phyloP scores from a whole-genome alignment of 768 basidiomycete species.

The Wakefieldia striispora region DNA sequence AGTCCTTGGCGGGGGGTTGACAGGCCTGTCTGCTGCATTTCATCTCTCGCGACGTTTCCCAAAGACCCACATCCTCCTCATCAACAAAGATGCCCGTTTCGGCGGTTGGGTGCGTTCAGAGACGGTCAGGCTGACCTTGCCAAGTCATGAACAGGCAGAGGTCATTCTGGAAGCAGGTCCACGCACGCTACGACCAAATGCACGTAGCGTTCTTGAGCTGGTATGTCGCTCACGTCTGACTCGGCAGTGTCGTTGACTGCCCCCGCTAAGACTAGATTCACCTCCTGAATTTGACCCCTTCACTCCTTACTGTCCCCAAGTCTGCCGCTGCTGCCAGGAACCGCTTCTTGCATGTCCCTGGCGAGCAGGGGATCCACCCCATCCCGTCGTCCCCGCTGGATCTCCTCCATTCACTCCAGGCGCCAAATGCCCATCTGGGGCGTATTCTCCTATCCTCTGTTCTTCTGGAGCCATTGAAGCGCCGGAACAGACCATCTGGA shows the following conservation, averaged over 20 bases:
- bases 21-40: conserved; percentile 80
- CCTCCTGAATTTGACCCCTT: conserved; percentile 58
- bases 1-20: conserved; percentile 77
- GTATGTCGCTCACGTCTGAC: conserved; percentile 40
- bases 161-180: conserved; percentile 85
- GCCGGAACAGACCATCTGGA: conserved; percentile 38
- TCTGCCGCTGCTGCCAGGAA: conserved; percentile 71
- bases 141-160: conserved; percentile 28
- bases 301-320: conserved; percentile 65
- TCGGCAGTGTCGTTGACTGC: conserved; percentile 9
- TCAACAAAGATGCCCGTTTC: conserved; percentile 61
- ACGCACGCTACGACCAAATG: conserved; percentile 77
- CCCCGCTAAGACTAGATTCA: conserved; percentile 56
- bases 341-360: conserved; percentile 67
- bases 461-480: conserved; percentile 57
- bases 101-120: conserved; percentile 89
- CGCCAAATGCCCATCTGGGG: conserved; percentile 34
- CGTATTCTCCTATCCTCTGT: conserved; percentile 52
- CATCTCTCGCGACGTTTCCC: conserved; percentile 71
- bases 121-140: conserved; percentile 42
- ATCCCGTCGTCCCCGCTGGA: conserved; percentile 45
- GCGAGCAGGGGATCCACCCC: conserved; percentile 48
- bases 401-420: conserved; percentile 34
- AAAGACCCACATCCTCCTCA: conserved; percentile 52
- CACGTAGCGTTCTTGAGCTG: conserved; percentile 72